Conservation (phyloP, 208 protist genomes). For the Jaenimonas drosophilae region DNA sequence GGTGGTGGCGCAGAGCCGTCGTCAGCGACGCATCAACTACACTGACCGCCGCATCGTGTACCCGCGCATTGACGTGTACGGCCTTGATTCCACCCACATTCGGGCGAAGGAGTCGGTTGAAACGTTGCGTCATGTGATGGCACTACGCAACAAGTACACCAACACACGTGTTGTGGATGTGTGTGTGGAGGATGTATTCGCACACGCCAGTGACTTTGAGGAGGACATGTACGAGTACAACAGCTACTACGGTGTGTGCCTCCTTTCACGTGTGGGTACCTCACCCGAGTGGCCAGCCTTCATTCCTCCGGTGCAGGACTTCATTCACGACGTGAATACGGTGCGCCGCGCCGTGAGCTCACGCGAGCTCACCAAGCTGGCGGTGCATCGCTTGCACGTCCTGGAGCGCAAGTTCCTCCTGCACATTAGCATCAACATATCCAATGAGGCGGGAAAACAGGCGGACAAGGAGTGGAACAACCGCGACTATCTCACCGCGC, state of each 20-base stretch:
- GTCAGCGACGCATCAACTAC: slow-evolving; percentile 45
- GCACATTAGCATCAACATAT: slow-evolving; percentile 89
- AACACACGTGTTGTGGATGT: slow-evolving; percentile 32
- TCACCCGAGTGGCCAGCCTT: slow-evolving; percentile 67
- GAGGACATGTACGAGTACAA: slow-evolving; percentile 83
- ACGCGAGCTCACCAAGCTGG: slow-evolving; percentile 63
- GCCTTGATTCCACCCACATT: slow-evolving; percentile 1
- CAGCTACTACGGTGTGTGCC: slow-evolving; percentile 84
- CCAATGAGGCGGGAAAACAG: slow-evolving; percentile 58
- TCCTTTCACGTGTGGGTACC: slow-evolving; percentile 55
- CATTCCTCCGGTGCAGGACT: slow-evolving; percentile 65
- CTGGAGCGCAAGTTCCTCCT: slow-evolving; percentile 91
- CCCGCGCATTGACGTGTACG: slow-evolving; percentile 69
- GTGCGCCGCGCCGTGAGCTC: slow-evolving; percentile 53
- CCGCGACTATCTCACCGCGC: slow-evolving; percentile 83
- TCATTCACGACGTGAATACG: slow-evolving; percentile 71
- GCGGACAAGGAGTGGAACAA: slow-evolving; percentile 88
- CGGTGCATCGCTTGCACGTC: slow-evolving; percentile 75
- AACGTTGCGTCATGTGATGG: slow-evolving; percentile 48
- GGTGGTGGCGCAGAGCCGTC: slow-evolving; percentile 32
- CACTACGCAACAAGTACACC: slow-evolving; percentile 68
- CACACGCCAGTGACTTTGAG: slow-evolving; percentile 52
- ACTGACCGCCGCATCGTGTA: slow-evolving; percentile 69
- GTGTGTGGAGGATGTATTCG: slow-evolving; percentile 84
- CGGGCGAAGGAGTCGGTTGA: slow-evolving; percentile 39